phyloP scores from a whole-genome alignment of 1,139 yeast genomes.

The Pneumocystis oryctolagi region DNA sequence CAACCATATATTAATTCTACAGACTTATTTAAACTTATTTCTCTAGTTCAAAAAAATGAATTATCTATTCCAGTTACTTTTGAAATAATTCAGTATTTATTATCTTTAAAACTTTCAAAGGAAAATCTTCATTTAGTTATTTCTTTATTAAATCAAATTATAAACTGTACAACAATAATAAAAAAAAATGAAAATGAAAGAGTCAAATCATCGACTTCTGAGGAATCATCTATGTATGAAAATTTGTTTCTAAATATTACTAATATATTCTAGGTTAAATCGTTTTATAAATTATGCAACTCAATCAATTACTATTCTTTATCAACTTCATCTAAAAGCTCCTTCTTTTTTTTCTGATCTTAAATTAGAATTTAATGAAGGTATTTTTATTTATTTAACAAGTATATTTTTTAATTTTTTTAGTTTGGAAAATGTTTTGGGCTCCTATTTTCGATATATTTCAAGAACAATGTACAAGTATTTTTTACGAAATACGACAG shows the following conservation, averaged over 20 bases:
- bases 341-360: conserved; percentile 8
- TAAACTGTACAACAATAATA: conserved; percentile 8
- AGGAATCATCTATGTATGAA: conserved; percentile 12
- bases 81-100: background rate
- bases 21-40: background rate
- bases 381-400: conserved; percentile 1
- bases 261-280: conserved; percentile 25
- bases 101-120: background rate
- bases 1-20: background rate
- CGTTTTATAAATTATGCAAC: conserved; percentile 45
- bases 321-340: conserved; percentile 13
- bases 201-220: background rate
- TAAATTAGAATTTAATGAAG: conserved; percentile 9
- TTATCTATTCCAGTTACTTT: background rate
- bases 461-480: conserved; percentile 79
- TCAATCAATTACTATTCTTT: conserved; percentile 36
- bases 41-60: background rate
- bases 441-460: conserved; percentile 35
- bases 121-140: background rate
- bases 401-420: background rate
- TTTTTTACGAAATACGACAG: conserved; percentile 60
- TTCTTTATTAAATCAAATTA: background rate
- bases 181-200: background rate
- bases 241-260: conserved; percentile 14
- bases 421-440: conserved; percentile 15